Evolutionary conservation across 2,329 filamentous ascomycete species (phyloP).

Genomic region (Claviceps cyperi): DNA sequence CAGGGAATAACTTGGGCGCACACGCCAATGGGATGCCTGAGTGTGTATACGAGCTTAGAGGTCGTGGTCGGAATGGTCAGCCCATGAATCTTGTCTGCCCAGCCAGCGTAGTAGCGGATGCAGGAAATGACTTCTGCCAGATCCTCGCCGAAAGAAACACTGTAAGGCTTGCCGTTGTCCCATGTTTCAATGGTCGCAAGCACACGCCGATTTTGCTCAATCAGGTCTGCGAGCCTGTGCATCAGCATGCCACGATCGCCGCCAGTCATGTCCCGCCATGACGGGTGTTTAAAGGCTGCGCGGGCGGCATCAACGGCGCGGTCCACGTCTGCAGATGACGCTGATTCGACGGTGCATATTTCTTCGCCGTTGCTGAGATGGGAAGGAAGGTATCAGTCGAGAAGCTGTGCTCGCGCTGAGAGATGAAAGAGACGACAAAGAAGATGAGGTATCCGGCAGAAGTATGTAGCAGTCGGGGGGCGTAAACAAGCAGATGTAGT

Average conservation of each 20-base stretch:
- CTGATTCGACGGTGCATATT: constrained; percentile 20
- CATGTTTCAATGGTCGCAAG: constrained; percentile 52
- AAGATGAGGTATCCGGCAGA: not conserved
- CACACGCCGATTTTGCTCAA: constrained; percentile 44
- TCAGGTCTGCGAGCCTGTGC: constrained; percentile 54
- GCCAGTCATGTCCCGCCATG: constrained; percentile 53
- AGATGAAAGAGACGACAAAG: not conserved
- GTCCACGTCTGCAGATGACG: constrained; percentile 17
- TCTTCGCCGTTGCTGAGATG: constrained; percentile 17
- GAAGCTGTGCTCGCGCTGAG: too few species aligned
- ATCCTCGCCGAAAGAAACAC: constrained; percentile 51
- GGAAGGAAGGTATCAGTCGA: not conserved
- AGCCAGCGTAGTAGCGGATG: constrained; percentile 63
- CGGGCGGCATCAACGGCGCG: constrained; percentile 33
- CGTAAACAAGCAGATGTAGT: not conserved
- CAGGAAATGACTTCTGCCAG: constrained; percentile 31
- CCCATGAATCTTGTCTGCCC: constrained; percentile 65
- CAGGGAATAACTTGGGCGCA: constrained; percentile 62
- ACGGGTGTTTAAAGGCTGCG: constrained; percentile 49
- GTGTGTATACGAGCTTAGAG: constrained; percentile 59
- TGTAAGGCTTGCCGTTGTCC: constrained; percentile 63
- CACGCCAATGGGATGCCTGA: constrained; percentile 64
- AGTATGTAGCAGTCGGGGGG: too few species aligned
- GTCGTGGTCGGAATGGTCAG: constrained; percentile 57
- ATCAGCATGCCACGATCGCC: constrained; percentile 56